Conservation (phyloP, 2,329 filamentous ascomycete genomes). For the Boeremia lycopersici region DNA sequence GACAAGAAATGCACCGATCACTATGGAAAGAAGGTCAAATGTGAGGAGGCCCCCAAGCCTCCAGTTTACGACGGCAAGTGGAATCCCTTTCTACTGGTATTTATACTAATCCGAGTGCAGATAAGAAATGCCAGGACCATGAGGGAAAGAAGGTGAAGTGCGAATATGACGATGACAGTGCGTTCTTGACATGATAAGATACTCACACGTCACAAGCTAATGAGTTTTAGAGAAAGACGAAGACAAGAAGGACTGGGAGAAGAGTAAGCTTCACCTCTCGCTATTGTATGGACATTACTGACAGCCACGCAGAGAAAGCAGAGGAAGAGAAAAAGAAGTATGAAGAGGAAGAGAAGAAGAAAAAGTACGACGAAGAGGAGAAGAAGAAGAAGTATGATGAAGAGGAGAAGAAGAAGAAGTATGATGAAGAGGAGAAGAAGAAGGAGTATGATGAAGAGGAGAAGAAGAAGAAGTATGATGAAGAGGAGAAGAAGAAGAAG, state of each 20-base stretch:
- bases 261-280: neutral
- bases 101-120: neutral
- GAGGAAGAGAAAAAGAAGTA: neutral
- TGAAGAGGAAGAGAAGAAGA: neutral
- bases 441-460: neutral
- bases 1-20: slow-evolving; percentile 3
- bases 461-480: neutral
- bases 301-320: slow-evolving; percentile 4
- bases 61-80: neutral
- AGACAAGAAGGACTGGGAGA: slow-evolving; percentile 1
- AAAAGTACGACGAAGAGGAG: neutral
- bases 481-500: neutral
- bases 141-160: neutral
- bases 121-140: neutral
- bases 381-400: neutral
- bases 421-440: neutral
- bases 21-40: neutral
- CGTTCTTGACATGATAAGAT: neutral
- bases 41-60: neutral
- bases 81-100: neutral
- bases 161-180: neutral
- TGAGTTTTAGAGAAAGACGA: neutral
- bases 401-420: neutral
- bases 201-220: neutral
- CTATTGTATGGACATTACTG: neutral